These are phyloP conservation scores for Xylaria sp. DNA, from an alignment of 2,329 filamentous ascomycete species.

Conservation along the genomic window DNA sequence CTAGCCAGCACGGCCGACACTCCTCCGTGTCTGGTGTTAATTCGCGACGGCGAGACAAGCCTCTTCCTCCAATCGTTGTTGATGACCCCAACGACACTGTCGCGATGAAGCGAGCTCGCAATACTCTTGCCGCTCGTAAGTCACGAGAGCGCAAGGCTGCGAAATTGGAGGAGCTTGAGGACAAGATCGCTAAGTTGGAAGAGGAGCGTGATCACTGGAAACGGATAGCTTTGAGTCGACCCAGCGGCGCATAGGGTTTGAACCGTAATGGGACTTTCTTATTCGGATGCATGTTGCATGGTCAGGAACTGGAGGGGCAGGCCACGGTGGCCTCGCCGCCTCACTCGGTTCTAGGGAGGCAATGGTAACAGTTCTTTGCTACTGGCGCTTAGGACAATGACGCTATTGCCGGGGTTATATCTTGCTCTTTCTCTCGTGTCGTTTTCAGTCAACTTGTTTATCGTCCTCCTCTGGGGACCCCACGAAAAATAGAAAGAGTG, in stretches of 20 bases:
- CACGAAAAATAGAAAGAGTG: conserved; percentile 15
- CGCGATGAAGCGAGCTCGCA: conserved; percentile 93
- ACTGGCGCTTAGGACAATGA: conserved; percentile 42
- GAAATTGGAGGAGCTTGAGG: conserved; percentile 79
- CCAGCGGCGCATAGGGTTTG: conserved; percentile 39
- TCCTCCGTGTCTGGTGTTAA: conserved; percentile 77
- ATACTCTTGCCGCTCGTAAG: conserved; percentile 93
- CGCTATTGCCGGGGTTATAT: conserved; percentile 42
- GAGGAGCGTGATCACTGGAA: conserved; percentile 75
- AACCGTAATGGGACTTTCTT: conserved; percentile 43
- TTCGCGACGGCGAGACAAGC: conserved; percentile 81
- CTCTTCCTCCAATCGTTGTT: conserved; percentile 80
- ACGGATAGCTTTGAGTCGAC: conserved; percentile 60
- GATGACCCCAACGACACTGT: conserved; percentile 77
- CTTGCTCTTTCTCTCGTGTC: conserved; percentile 41
- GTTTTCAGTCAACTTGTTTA: conserved; percentile 34
- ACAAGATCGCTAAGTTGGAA: conserved; percentile 75
- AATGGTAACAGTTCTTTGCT: conserved; percentile 45
- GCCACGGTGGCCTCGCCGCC: conserved; percentile 41
- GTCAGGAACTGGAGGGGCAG: conserved; percentile 52
- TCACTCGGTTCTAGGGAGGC: conserved; percentile 39
- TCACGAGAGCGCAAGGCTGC: conserved; percentile 88
- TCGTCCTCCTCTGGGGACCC: neutral
- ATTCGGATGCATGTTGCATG: conserved; percentile 47
- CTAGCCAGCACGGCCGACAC: conserved; percentile 62